A percentile compares a stretch with the other conserved stretches of the same genome.
These are phyloP conservation scores for Huntiella abstrusa DNA, from an alignment of 2,329 filamentous ascomycete species.

Conservation along the genomic window DNA sequence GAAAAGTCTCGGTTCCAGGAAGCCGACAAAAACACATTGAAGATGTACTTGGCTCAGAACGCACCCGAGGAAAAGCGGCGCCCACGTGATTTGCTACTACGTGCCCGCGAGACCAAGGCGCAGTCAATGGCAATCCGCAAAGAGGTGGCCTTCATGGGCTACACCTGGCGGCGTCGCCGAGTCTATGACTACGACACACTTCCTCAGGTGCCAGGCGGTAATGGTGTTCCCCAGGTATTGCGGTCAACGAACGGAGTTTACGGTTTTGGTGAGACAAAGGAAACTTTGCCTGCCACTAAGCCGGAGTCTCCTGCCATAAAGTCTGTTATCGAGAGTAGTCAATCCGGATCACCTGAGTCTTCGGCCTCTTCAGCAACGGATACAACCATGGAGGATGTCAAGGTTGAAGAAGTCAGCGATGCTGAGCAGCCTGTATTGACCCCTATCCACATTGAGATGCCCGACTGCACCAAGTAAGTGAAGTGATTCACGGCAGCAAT, in stretches of 20 bases:
- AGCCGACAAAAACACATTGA: conserved; percentile 25
- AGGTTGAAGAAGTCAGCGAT: too few species aligned
- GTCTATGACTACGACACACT: conserved; percentile 11
- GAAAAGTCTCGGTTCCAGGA: conserved; percentile 20
- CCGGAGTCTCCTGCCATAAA: too few species aligned
- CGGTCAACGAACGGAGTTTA: background rate
- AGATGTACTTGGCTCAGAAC: conserved; percentile 31
- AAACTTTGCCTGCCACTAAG: too few species aligned
- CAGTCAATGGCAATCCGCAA: conserved; percentile 66
- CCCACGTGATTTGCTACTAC: conserved; percentile 65
- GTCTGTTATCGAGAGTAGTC: too few species aligned
- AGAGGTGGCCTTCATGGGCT: conserved; percentile 69
- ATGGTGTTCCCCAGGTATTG: conserved; percentile 1
- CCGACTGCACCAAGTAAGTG: background rate
- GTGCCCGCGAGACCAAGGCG: conserved; percentile 48
- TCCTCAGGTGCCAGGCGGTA: conserved; percentile 5
- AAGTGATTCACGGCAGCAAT: too few species aligned
- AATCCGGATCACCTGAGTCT: too few species aligned
- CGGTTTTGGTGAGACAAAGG: too few species aligned
- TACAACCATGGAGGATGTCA: too few species aligned
- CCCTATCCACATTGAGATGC: background rate
- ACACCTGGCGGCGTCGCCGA: conserved; percentile 46
- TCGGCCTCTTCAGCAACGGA: too few species aligned
- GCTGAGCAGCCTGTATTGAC: background rate
- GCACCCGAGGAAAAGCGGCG: conserved; percentile 54